phyloP scores from a whole-genome alignment of 1,139 yeast genomes.

The Lodderomyces elongisporus region DNA sequence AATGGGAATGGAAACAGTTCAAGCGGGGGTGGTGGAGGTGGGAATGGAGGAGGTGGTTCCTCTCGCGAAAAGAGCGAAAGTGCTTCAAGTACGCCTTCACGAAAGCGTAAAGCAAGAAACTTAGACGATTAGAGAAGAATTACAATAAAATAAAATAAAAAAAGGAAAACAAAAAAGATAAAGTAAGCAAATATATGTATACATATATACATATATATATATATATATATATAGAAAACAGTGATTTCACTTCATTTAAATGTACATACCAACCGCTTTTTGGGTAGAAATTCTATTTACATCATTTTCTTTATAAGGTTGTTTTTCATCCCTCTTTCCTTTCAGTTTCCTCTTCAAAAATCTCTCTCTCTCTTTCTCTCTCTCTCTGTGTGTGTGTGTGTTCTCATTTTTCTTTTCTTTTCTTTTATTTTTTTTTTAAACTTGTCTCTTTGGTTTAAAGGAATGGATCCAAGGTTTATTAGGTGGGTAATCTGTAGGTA shows the following conservation, averaged over 20 bases:
- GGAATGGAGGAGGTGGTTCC: background rate
- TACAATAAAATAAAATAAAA: background rate
- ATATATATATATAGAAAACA: no score
- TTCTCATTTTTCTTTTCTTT: background rate
- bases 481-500: slow-evolving; percentile 93
- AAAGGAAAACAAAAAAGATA: no score
- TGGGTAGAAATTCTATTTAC: slow-evolving; percentile 1
- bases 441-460: slow-evolving; percentile 22
- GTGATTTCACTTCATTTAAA: no score
- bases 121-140: slow-evolving; percentile 22
- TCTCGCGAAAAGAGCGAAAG: slow-evolving; percentile 4
- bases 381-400: no score
- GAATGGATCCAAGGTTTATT: slow-evolving; percentile 74
- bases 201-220: no score
- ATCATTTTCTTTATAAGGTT: slow-evolving; percentile 5
- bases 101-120: slow-evolving; percentile 33
- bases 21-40: slow-evolving; percentile 1
- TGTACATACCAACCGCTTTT: background rate
- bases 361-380: no score
- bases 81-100: slow-evolving; percentile 24
- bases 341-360: background rate
- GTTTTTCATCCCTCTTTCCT: background rate
- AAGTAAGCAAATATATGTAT: no score
- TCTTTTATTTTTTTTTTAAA: background rate
- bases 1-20: slow-evolving; percentile 1